Conservation (phyloP, 306 rosid genomes). For the Lagenaria siceraria region DNA sequence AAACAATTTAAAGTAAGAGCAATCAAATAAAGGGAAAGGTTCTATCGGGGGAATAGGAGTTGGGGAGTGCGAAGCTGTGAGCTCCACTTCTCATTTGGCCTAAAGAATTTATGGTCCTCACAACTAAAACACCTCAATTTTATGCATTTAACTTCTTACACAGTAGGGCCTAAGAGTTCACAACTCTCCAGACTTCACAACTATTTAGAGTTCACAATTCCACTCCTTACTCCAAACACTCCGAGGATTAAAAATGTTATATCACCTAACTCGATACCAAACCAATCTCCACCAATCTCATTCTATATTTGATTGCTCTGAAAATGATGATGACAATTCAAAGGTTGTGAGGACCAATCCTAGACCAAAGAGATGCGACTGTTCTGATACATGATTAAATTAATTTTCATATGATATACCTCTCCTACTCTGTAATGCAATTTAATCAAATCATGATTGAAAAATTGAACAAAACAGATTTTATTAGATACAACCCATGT, state of each 20-base stretch:
- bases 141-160: too few species aligned
- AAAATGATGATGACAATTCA: neutral
- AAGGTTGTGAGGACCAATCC: neutral
- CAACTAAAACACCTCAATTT: too few species aligned
- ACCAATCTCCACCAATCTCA: neutral
- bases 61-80: too few species aligned
- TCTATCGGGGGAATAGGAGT: too few species aligned
- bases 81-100: too few species aligned
- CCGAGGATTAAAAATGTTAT: neutral
- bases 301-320: neutral
- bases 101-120: too few species aligned
- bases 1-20: neutral
- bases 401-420: neutral
- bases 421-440: neutral
- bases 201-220: too few species aligned
- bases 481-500: neutral
- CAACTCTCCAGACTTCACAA: too few species aligned
- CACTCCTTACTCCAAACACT: too few species aligned
- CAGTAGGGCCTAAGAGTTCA: too few species aligned
- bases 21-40: neutral
- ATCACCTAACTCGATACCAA: neutral
- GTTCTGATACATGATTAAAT: neutral
- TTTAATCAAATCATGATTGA: neutral
- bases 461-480: neutral
- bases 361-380: neutral